phyloP scores from a whole-genome alignment of 306 rosid genomes.

The Medicago lupulina region DNA sequence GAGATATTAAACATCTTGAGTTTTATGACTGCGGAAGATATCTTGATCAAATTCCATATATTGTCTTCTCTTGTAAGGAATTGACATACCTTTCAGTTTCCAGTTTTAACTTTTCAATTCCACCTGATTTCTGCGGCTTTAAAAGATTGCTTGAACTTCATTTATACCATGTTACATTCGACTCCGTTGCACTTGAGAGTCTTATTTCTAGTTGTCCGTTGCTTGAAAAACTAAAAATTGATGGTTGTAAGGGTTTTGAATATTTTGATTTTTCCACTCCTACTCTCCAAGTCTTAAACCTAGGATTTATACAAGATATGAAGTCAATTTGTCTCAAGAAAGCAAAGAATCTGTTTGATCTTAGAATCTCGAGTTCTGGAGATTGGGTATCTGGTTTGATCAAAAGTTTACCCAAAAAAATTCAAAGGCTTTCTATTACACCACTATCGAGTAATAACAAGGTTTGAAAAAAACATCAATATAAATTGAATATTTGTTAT shows the following conservation, averaged over 20 bases:
- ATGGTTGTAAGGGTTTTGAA: background rate
- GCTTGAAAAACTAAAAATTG: background rate
- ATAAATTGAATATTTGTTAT: too few species aligned
- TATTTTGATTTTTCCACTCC: conserved; percentile 17
- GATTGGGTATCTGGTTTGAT: background rate
- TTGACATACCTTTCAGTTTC: background rate
- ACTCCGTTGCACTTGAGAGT: background rate
- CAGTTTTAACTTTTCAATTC: background rate
- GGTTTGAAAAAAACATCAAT: too few species aligned
- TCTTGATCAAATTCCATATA: background rate
- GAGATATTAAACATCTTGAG: background rate
- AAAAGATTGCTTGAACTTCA: background rate
- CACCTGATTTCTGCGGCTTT: background rate
- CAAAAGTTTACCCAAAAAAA: background rate
- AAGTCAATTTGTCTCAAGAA: conserved; percentile 32
- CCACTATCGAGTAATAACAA: too few species aligned
- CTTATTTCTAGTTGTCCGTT: background rate
- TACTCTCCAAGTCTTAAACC: background rate
- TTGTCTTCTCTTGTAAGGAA: conserved; percentile 11
- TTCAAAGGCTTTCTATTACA: too few species aligned
- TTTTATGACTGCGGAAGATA: rapidly evolving
- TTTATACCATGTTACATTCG: background rate
- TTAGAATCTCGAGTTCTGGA: background rate
- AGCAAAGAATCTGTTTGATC: background rate
- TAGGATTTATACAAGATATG: background rate